Evolutionary conservation across 2,329 filamentous ascomycete genomes (phyloP), one percentile per base, ranked within the genome.

Genomic region (Phoma sp.): DNA sequence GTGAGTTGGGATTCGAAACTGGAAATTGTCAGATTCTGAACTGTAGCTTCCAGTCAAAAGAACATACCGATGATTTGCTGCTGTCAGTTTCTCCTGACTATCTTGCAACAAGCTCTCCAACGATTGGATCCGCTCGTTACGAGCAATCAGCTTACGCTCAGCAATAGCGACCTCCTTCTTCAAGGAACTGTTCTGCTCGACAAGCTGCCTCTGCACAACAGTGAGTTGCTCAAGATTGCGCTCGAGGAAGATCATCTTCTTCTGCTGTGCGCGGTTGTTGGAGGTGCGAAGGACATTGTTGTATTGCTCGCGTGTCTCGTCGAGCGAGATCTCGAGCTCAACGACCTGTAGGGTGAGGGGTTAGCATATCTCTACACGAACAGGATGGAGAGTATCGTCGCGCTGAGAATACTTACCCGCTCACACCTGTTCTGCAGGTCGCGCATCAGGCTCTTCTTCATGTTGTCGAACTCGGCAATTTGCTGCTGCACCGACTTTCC

Each of bases 151-250:
- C 78, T 99, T 99, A 67, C 95, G 87, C 82, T 99, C 95, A 0
- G 95, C 95, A 72, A 99, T 99, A 50, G 95, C 95, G 50, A 99
- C 95, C 78, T 99, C 95, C 82, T 99, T 98, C 87, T 99, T 99
- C 69, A 99, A 82, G 59, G 89, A 89, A 29, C 60, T 64, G 78
- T 99, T 99, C 77, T 99, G 95, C 80, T 99, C 95, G 29, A 99
- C 95, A 10, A 99, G 87, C 78, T 99, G 95, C 50, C 95, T 87
- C 78, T 99, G 95, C 48, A 99, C 95, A 71, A 96, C 91, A 3
- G 95, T 99, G 49, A 99, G 83, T 77, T 99, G 95, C 79, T 99
- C 95, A 36, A 99, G 86, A 74, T 99, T 99, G 72, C 95, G 89
- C 81, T 99, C 95, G 45, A 99, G 80, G 84, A 99, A 99, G 13